Evolutionary conservation across 768 basidiomycete genomes (phyloP).

Genomic region (Lactarius indigo): DNA sequence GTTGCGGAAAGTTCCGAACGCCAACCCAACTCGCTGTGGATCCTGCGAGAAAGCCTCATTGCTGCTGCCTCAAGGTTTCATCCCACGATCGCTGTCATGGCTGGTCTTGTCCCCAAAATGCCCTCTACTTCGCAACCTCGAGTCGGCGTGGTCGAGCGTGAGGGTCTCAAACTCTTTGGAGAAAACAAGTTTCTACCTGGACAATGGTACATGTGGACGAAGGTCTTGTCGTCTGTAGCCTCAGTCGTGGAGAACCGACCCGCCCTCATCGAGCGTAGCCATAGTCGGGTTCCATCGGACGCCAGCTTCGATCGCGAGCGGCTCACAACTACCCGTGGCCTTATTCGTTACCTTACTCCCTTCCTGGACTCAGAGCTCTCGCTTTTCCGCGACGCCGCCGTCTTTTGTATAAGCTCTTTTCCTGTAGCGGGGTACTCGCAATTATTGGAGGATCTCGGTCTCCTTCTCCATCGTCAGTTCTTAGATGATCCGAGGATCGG

Average conservation of each 20-base stretch:
- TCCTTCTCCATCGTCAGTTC: constrained; percentile 76
- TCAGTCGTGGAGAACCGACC: constrained; percentile 59
- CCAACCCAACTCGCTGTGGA: constrained; percentile 41
- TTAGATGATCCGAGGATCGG: constrained; percentile 64
- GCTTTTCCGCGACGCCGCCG: constrained; percentile 80
- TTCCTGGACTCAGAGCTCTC: constrained; percentile 85
- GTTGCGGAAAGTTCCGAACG: constrained; percentile 43
- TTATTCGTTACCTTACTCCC: constrained; percentile 83
- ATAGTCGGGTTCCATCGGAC: constrained; percentile 67
- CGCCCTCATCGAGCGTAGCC: constrained; percentile 55
- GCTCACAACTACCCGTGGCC: constrained; percentile 72
- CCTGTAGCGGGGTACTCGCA: constrained; percentile 73
- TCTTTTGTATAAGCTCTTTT: constrained; percentile 85
- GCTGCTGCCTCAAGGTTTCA: constrained; percentile 70
- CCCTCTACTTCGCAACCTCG: constrained; percentile 47
- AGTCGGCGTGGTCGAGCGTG: constrained; percentile 43
- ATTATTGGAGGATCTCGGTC: constrained; percentile 78
- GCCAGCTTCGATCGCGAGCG: constrained; percentile 76
- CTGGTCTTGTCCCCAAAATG: constrained; percentile 60
- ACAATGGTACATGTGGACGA: constrained; percentile 85
- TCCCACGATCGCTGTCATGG: constrained; percentile 64
- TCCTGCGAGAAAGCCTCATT: constrained; percentile 63
- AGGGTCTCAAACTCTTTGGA: constrained; percentile 47
- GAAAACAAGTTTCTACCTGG: constrained; percentile 60
- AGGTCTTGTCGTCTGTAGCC: constrained; percentile 81